Percentiles rank a stretch among this genome's conserved stretches.
Conservation (phyloP, 208 protist species). For the Leishmania aethiopica region DNA sequence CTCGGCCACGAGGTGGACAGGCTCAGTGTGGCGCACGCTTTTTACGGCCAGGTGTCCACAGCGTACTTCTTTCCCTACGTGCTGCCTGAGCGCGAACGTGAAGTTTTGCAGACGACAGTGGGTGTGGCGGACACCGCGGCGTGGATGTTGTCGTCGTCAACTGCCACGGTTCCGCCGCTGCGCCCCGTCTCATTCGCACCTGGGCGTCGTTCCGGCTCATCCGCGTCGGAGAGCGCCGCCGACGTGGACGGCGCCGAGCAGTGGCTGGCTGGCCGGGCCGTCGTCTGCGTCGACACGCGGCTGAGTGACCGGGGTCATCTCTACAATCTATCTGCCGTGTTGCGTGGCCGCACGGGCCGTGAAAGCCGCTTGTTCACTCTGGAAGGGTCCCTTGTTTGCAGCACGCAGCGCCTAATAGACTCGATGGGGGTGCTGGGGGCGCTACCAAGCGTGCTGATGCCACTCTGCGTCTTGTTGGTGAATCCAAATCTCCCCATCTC, state of each 20-base stretch:
- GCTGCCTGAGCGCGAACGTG: constrained; percentile 38
- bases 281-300: constrained; percentile 80
- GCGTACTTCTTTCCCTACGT: constrained; percentile 67
- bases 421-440: constrained; percentile 77
- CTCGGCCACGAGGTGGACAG: constrained; percentile 62
- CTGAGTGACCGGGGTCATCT: constrained; percentile 72
- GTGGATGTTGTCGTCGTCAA: constrained; percentile 14
- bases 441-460: constrained; percentile 69
- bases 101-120: constrained; percentile 14
- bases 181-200: neutral
- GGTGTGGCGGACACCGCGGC: constrained; percentile 7
- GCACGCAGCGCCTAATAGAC: constrained; percentile 67
- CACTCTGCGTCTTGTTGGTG: constrained; percentile 64
- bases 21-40: constrained; percentile 38
- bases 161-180: neutral
- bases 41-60: constrained; percentile 71
- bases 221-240: neutral
- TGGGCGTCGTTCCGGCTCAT: neutral
- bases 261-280: constrained; percentile 44
- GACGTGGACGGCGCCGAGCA: constrained; percentile 26
- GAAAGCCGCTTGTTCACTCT: constrained; percentile 66
- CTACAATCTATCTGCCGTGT: constrained; percentile 79
- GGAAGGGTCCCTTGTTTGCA: constrained; percentile 74
- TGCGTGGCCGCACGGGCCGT: constrained; percentile 41
- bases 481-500: constrained; percentile 76